Evolutionary conservation across 805 yeast species (phyloP).

Genomic region (Candida boidinii): DNA sequence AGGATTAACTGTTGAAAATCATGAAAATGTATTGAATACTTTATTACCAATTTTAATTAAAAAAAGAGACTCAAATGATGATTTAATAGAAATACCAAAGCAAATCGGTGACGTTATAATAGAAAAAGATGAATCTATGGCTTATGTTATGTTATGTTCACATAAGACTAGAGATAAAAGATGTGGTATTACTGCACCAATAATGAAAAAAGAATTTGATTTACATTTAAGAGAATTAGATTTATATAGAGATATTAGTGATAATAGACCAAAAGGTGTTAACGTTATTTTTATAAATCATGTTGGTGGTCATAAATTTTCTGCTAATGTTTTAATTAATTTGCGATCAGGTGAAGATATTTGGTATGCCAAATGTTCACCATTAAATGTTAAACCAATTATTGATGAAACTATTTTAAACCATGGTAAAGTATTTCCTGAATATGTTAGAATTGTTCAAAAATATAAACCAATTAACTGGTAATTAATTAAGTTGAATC

Average conservation of each 20-base stretch:
- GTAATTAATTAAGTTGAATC: constrained; percentile 22
- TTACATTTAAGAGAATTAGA: constrained; percentile 61
- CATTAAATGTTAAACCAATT: constrained; percentile 64
- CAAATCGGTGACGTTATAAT: constrained; percentile 25
- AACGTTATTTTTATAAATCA: constrained; percentile 68
- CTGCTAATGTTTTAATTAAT: constrained; percentile 82
- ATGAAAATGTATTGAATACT: constrained; percentile 32
- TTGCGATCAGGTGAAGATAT: constrained; percentile 64
- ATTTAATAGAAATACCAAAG: constrained; percentile 11
- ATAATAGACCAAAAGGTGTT: constrained; percentile 68
- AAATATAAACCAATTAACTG: constrained; percentile 45
- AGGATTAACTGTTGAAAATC: constrained; percentile 36
- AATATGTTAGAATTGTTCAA: constrained; percentile 53
- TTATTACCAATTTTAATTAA: constrained; percentile 33
- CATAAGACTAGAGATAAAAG: constrained; percentile 87
- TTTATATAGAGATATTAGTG: constrained; percentile 68
- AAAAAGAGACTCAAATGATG: constrained; percentile 8
- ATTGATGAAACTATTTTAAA: constrained; percentile 67
- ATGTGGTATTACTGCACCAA: constrained; percentile 92
- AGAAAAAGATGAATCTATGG: constrained; percentile 28
- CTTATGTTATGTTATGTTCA: constrained; percentile 73
- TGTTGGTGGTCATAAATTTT: constrained; percentile 93
- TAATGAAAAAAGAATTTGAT: constrained; percentile 75
- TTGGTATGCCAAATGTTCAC: constrained; percentile 85
- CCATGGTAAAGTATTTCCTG: constrained; percentile 65